Conservation (phyloP, 116 monocot species). For the Trichopus zeylanicus region DNA sequence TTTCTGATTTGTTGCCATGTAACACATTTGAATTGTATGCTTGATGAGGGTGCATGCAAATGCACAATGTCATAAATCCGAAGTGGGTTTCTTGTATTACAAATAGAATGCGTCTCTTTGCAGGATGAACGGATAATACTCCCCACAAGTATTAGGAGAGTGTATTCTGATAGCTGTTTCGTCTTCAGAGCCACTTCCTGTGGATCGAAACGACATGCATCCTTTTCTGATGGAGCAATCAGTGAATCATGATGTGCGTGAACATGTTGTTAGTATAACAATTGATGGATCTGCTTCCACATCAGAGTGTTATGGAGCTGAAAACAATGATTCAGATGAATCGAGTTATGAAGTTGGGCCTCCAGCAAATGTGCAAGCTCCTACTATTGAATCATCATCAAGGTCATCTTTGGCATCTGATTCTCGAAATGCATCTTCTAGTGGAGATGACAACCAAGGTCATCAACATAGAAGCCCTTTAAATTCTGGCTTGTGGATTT, state of each 20-base stretch:
- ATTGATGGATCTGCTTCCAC: constrained; percentile 19
- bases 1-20: too few species aligned
- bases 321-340: constrained; percentile 12
- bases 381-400: constrained; percentile 18
- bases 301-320: constrained; percentile 12
- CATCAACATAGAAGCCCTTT: constrained; percentile 56
- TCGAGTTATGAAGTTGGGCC: constrained; percentile 17
- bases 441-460: constrained; percentile 40
- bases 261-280: constrained; percentile 47
- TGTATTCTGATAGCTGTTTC: constrained; percentile 26
- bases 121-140: too few species aligned
- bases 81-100: too few species aligned
- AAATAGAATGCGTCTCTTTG: too few species aligned
- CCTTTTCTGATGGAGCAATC: constrained; percentile 50
- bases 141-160: too few species aligned
- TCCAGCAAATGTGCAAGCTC: constrained; percentile 15
- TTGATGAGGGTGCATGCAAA: too few species aligned
- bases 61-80: too few species aligned
- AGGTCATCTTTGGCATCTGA: constrained; percentile 12
- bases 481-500: constrained; percentile 49
- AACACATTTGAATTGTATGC: too few species aligned
- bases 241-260: constrained; percentile 6
- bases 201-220: constrained; percentile 17
- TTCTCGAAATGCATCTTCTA: constrained; percentile 25
- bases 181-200: constrained; percentile 15